Evolutionary conservation across 306 rosid genomes (phyloP).

Genomic region (Rosa multiflora): DNA sequence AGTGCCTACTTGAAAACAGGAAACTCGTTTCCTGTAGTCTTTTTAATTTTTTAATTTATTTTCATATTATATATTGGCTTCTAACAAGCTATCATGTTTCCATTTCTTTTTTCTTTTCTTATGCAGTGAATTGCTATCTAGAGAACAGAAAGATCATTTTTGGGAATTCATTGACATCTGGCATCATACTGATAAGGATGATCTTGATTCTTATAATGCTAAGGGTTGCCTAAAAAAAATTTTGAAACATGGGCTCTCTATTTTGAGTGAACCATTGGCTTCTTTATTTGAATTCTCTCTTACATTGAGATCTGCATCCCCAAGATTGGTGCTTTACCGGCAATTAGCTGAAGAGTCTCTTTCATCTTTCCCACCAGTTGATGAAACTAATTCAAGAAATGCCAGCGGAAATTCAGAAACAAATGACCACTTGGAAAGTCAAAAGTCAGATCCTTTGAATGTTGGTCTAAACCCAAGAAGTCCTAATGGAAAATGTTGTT

Average conservation of each 20-base stretch:
- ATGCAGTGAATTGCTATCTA: slow-evolving; percentile 74
- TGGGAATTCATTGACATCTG: slow-evolving; percentile 84
- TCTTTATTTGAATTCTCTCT: slow-evolving; percentile 83
- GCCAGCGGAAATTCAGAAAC: slow-evolving; percentile 30
- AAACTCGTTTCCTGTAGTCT: too few species aligned
- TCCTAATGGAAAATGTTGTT: slow-evolving; percentile 75
- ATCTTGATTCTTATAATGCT: slow-evolving; percentile 42
- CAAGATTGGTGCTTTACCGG: slow-evolving; percentile 73
- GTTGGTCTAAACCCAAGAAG: slow-evolving; percentile 45
- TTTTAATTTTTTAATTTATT: background rate
- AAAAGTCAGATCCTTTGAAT: slow-evolving; percentile 44
- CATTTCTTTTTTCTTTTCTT: slow-evolving; percentile 12
- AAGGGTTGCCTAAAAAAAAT: slow-evolving; percentile 66
- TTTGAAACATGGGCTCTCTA: slow-evolving; percentile 45
- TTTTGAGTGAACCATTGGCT: slow-evolving; percentile 64
- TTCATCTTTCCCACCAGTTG: slow-evolving; percentile 69
- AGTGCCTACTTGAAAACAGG: background rate
- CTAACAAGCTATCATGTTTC: slow-evolving; percentile 5
- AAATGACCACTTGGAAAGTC: slow-evolving; percentile 23
- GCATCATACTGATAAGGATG: slow-evolving; percentile 49
- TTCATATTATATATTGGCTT: background rate
- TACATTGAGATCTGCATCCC: slow-evolving; percentile 82
- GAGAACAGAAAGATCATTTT: slow-evolving; percentile 55
- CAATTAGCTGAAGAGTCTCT: slow-evolving; percentile 83
- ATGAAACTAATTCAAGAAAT: slow-evolving; percentile 45